Evolutionary conservation across 2,329 filamentous ascomycete genomes (phyloP).

Genomic region (Gaeumannomyces sp.): DNA sequence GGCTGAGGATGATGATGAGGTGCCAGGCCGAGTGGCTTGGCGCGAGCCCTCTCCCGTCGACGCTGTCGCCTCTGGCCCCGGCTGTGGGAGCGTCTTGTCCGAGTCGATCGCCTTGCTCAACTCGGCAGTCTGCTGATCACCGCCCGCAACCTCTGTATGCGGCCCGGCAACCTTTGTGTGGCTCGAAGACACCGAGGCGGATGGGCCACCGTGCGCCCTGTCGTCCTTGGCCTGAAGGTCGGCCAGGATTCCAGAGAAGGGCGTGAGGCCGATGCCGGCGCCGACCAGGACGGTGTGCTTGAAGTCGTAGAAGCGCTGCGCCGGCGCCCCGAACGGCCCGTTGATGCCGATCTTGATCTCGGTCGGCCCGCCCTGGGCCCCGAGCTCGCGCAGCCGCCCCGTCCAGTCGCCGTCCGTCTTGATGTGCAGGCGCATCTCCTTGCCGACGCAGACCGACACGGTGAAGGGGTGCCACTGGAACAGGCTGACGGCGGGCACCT

Average conservation of each 20-base stretch:
- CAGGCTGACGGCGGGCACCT: conserved; percentile 44
- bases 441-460: conserved; percentile 46
- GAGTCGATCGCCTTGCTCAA: background rate
- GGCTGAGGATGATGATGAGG: background rate
- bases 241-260: conserved; percentile 69
- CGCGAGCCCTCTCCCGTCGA: too few species aligned
- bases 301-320: conserved; percentile 85
- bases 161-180: background rate
- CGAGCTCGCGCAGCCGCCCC: conserved; percentile 35
- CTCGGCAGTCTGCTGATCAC: background rate
- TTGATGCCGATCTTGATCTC: conserved; percentile 50
- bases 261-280: conserved; percentile 80
- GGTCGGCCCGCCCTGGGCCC: conserved; percentile 25
- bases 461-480: conserved; percentile 58
- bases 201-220: conserved; percentile 25
- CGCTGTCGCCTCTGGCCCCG: too few species aligned
- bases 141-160: background rate
- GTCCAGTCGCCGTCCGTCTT: conserved; percentile 56
- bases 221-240: conserved; percentile 45
- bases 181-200: background rate
- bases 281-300: conserved; percentile 74
- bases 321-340: conserved; percentile 78
- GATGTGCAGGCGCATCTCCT: conserved; percentile 49
- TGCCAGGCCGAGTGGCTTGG: background rate
- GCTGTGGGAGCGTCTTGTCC: background rate